Evolutionary conservation across 441 rosid genomes (phyloP).

Genomic region (Breynia disticha): DNA sequence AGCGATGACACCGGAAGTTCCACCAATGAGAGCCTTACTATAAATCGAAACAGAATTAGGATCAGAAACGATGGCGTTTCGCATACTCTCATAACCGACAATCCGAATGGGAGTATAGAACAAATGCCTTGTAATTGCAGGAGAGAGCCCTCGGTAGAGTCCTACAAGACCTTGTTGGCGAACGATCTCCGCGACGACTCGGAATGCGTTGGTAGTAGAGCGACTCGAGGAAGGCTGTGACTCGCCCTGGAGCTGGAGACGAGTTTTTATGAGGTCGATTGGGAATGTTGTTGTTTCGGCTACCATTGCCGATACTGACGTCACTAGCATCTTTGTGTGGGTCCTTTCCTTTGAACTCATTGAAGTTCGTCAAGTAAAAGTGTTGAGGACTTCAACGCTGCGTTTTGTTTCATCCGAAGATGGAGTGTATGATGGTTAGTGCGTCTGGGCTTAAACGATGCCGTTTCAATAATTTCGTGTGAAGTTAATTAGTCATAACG

Average conservation of each 20-base stretch:
- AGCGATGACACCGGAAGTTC: constrained; percentile 66
- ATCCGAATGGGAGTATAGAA: constrained; percentile 76
- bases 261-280: constrained; percentile 69
- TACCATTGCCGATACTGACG: constrained; percentile 76
- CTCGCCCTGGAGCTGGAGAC: constrained; percentile 73
- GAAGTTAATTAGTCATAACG: too few species aligned
- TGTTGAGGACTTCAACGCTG: too few species aligned
- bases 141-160: constrained; percentile 64
- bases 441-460: too few species aligned
- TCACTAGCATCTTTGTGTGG: constrained; percentile 36
- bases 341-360: constrained; percentile 4
- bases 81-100: constrained; percentile 68
- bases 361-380: not conserved
- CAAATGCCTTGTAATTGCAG: constrained; percentile 63
- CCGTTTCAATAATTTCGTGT: too few species aligned
- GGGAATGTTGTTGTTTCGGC: constrained; percentile 82
- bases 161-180: constrained; percentile 46
- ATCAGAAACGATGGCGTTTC: constrained; percentile 23
- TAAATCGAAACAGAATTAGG: constrained; percentile 46
- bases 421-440: too few species aligned
- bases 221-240: constrained; percentile 15
- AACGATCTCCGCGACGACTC: constrained; percentile 43
- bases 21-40: constrained; percentile 55
- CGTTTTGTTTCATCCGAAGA: too few species aligned
- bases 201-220: constrained; percentile 33